Evolutionary conservation across 2,329 filamentous ascomycete species (phyloP).

Genomic region (Colletotrichum navitas): DNA sequence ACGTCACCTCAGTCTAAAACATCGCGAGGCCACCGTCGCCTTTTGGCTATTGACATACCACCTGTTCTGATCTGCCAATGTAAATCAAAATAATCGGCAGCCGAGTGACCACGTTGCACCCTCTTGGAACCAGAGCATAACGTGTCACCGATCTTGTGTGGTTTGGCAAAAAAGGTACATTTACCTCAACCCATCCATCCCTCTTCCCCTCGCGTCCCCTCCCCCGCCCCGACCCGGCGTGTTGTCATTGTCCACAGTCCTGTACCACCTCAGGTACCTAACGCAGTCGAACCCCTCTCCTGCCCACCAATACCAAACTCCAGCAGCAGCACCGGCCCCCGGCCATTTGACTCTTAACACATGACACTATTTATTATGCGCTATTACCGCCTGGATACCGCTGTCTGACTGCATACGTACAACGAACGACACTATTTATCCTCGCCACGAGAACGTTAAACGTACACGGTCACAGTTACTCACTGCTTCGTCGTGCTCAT

Average conservation of each 20-base stretch:
- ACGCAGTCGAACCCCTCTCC: constrained; percentile 30
- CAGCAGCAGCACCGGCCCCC: constrained; percentile 9
- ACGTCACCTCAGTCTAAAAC: neutral
- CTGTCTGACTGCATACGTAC: constrained; percentile 12
- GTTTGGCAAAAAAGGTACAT: constrained; percentile 21
- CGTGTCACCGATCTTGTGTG: constrained; percentile 23
- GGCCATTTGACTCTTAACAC: constrained; percentile 14
- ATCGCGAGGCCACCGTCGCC: constrained; percentile 33
- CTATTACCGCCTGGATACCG: constrained; percentile 29
- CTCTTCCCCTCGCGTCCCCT: neutral
- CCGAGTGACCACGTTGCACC: constrained; percentile 12
- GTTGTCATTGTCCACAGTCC: constrained; percentile 7
- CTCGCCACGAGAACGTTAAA: neutral
- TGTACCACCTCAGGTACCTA: neutral
- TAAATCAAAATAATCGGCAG: neutral
- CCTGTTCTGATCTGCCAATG: constrained; percentile 16
- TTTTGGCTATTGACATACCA: constrained; percentile 21
- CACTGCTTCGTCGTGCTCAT: neutral
- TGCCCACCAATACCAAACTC: constrained; percentile 26
- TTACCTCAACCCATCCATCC: neutral
- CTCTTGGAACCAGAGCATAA: neutral
- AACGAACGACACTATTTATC: constrained; percentile 10
- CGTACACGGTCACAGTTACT: neutral
- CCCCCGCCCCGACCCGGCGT: constrained; percentile 22
- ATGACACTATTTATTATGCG: constrained; percentile 39